Conservation (phyloP, 2,329 filamentous ascomycete species). For the Capronia epimyces region DNA sequence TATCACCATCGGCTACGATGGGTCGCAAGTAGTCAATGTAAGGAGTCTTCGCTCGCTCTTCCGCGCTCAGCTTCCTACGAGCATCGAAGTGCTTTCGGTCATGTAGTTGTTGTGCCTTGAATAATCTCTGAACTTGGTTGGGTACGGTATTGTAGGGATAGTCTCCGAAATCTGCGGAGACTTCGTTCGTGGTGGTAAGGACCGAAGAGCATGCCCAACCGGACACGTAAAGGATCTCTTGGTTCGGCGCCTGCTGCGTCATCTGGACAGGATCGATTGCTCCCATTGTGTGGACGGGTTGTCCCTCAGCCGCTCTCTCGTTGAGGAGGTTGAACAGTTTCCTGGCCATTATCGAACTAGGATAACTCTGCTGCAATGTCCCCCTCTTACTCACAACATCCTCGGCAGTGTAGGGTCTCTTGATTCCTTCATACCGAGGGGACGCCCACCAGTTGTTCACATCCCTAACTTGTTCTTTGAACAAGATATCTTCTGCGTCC, state of each 20-base stretch:
- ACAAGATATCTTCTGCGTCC: slow-evolving; percentile 75
- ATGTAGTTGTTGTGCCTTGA: slow-evolving; percentile 95
- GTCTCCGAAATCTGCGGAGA: slow-evolving; percentile 95
- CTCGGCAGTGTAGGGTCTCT: slow-evolving; percentile 80
- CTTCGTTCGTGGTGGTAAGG: slow-evolving; percentile 90
- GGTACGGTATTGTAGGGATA: slow-evolving; percentile 99
- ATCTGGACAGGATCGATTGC: slow-evolving; percentile 99
- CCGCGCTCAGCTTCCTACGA: slow-evolving; percentile 68
- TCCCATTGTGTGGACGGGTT: slow-evolving; percentile 95
- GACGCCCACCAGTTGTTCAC: slow-evolving; percentile 88
- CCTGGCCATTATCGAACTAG: slow-evolving; percentile 88
- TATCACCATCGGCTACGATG: slow-evolving; percentile 94
- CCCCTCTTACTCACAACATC: slow-evolving; percentile 93
- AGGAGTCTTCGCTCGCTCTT: slow-evolving; percentile 67
- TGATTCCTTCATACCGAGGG: slow-evolving; percentile 81
- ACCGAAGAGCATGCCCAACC: slow-evolving; percentile 97
- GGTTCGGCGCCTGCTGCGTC: slow-evolving; percentile 94
- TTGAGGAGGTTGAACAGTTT: slow-evolving; percentile 89
- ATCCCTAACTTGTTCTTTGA: slow-evolving; percentile 74
- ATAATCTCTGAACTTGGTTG: slow-evolving; percentile 91
- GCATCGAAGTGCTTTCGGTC: slow-evolving; percentile 92
- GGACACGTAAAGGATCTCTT: slow-evolving; percentile 92
- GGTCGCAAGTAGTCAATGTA: slow-evolving; percentile 91
- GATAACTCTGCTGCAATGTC: slow-evolving; percentile 77
- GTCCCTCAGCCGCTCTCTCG: slow-evolving; percentile 67